Evolutionary conservation across 1,284 basidiomycete genomes (phyloP).

Genomic region (Ustilago lituana): DNA sequence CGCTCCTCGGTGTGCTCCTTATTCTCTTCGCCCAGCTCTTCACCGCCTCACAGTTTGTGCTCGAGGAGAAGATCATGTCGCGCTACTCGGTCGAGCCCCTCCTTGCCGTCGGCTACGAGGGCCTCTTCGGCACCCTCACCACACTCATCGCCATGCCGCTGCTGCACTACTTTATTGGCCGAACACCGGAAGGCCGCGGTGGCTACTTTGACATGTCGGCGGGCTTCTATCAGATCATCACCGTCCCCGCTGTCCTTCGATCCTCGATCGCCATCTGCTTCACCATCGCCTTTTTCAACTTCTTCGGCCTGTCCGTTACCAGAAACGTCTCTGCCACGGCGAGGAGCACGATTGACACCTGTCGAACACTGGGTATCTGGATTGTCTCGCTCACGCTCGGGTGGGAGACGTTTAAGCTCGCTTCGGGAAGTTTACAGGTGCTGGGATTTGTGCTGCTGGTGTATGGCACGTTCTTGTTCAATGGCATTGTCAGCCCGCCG

Average conservation of each 20-base stretch:
- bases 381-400: slow-evolving; percentile 70
- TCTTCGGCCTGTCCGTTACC: slow-evolving; percentile 91
- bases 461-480: slow-evolving; percentile 72
- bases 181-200: slow-evolving; percentile 72
- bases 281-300: slow-evolving; percentile 91
- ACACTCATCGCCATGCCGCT: slow-evolving; percentile 80
- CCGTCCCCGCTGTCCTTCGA: slow-evolving; percentile 80
- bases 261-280: slow-evolving; percentile 74
- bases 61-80: slow-evolving; percentile 85
- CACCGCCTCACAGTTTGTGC: slow-evolving; percentile 88
- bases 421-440: slow-evolving; percentile 85
- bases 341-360: slow-evolving; percentile 83
- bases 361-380: slow-evolving; percentile 88
- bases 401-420: slow-evolving; percentile 88
- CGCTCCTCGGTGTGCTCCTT: slow-evolving; percentile 78
- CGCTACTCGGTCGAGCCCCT: slow-evolving; percentile 89
- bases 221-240: slow-evolving; percentile 88
- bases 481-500: slow-evolving; percentile 60
- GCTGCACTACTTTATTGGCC: slow-evolving; percentile 71
- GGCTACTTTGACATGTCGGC: slow-evolving; percentile 90
- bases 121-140: slow-evolving; percentile 85
- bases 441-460: slow-evolving; percentile 89
- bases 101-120: slow-evolving; percentile 91
- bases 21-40: slow-evolving; percentile 97
- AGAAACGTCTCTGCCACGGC: slow-evolving; percentile 68